Evolutionary conservation across 768 basidiomycete species (phyloP), one percentile per base, ranked within the genome.

Genomic region (Lactarius sanguifluus): DNA sequence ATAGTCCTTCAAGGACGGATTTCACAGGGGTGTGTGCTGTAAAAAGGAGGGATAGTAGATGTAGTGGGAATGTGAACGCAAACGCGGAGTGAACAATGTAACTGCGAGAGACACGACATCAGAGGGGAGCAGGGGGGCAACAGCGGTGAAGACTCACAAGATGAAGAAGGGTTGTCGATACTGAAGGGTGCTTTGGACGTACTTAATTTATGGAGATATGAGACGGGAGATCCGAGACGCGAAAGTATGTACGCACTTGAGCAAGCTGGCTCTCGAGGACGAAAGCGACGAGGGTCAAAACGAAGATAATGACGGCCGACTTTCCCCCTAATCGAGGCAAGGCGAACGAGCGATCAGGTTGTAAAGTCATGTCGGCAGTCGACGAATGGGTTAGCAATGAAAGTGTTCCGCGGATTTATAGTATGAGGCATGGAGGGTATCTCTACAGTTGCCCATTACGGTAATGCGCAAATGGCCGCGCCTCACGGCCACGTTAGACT

Each of bases 91-190:
- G 96, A 5, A 95, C 94, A 62, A 94, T 75, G 76, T 91, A 97
- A 76, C 94, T 95, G 72, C 18, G 40, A n/a, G 15, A 5, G n/a
- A 28, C 16, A 36, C 32, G 50, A 5, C 9, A 64, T 59, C 50
- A 64, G 41, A 57, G 54, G 25, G 57, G 5, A 58, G 16, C 36
- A n/a, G 20, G 7, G 34, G 34, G 34, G 7, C 12, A 25, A 25
- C n/a, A 40, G 34, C 0, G 34, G 12, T 9, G 10, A 54, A 10
- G 18, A 74, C 90, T 68, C 72, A 92, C 92, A 95, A 92, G 68
- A 93, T 80, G 72, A 98, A 90, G 81, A 87, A 96, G 0, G 96
- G 92, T 66, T 97, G 92, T 61, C 87, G 82, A 78, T 91, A 99
- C 40, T 81, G 85, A 36, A 93, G 78, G 1, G 81, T 83, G 1